A percentile compares a stretch with the other conserved stretches of the same genome.
Conservation (phyloP, 805 yeast species). For the Candida krabiensis region DNA sequence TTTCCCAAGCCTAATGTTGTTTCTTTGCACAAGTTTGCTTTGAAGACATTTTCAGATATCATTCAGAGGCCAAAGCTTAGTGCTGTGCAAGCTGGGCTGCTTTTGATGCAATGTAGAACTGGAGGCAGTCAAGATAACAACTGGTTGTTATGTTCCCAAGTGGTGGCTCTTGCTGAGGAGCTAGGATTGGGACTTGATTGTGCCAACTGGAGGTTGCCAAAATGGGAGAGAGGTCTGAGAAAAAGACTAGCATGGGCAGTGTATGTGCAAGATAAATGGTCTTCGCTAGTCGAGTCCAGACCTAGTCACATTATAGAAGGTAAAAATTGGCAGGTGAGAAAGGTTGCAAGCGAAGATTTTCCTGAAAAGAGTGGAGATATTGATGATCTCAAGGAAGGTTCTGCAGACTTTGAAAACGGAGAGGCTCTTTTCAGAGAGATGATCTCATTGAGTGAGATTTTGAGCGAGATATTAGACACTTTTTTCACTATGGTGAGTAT, state of each 20-base stretch:
- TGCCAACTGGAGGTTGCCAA: constrained; percentile 85
- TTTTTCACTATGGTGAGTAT: constrained; percentile 73
- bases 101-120: constrained; percentile 66
- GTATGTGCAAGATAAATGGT: constrained; percentile 90
- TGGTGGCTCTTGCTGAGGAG: constrained; percentile 86
- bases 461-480: constrained; percentile 69
- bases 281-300: constrained; percentile 73
- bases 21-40: constrained; percentile 66
- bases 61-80: constrained; percentile 86
- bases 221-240: constrained; percentile 91
- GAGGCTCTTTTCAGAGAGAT: constrained; percentile 65
- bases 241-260: constrained; percentile 95
- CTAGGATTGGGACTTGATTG: constrained; percentile 91
- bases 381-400: constrained; percentile 46
- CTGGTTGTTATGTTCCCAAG: constrained; percentile 85
- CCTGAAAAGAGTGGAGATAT: constrained; percentile 56
- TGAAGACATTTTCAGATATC: constrained; percentile 65
- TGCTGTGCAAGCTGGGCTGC: constrained; percentile 86
- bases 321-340: constrained; percentile 76
- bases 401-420: constrained; percentile 71
- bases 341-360: constrained; percentile 72
- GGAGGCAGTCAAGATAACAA: constrained; percentile 52
- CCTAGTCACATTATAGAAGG: constrained; percentile 78
- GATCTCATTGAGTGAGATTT: constrained; percentile 63
- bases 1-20: constrained; percentile 78